Base-by-base conservation (phyloP, 1,284 basidiomycete genomes). In the Tetrapyrgos nigripes region DNA sequence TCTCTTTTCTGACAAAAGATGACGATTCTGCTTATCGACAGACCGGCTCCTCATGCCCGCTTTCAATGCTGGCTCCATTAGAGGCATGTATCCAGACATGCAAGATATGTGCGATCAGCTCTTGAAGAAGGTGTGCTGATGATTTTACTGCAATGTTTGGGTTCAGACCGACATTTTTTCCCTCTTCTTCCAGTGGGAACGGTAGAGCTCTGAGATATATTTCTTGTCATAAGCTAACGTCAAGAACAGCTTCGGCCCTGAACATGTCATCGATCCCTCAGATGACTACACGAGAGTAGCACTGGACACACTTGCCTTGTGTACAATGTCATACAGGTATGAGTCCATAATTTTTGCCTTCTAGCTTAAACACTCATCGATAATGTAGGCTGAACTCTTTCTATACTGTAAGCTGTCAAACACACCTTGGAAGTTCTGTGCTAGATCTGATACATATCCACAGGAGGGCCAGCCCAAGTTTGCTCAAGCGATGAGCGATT, bases 31-130 rank as follows among this genome's bases (percentile, higher is more conserved):
- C 11, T 5, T 37, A 17, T 3, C n/a, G n/a, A n/a, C 17, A 77
- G 82, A 85, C 69, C 80, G 82, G 29, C 71, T 85, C 35, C 76
- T 85, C 26, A 79, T 82, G 71, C 83, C 83, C 9, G 78, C 80
- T 2, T 85, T 85, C 66, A 78, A 80, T 24, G 77, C 79, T 0
- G 65, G 76, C 9, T 73, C 75, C 3, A 77, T 84, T 58, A 74
- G 73, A 40, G 73, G 72, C 58, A 84, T 83, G 83, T 80, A 82
- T 65, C 73, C 74, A 50, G 77, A 78, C 62, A 82, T 83, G 83
- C 66, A 74, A 23, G 83, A 84, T 58, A 77, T 83, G 46, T 71
- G 73, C n/a, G 68, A 72, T 28, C 82, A 85, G 65, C 74, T 85
- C 50, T 59, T 82, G 17, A 66, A 73, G 21, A 81, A 82, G 62